Percentiles rank a stretch among this genome's conserved stretches.
Conservation (phyloP, 331 rosid genomes). For the Pyrus hybrid region DNA sequence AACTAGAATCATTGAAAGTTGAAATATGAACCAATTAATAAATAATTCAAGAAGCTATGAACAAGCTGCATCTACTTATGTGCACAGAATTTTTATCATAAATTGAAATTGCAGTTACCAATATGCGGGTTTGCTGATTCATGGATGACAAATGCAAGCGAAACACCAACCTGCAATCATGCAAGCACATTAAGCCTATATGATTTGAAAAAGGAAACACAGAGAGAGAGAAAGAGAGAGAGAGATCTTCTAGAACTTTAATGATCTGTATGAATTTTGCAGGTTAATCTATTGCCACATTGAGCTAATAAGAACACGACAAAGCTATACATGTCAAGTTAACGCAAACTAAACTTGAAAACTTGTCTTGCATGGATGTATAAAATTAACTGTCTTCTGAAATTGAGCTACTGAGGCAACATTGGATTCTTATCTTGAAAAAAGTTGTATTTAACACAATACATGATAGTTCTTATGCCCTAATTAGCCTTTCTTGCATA, state of each 20-base stretch:
- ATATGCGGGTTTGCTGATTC: slow-evolving; percentile 98
- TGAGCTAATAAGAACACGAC: neutral
- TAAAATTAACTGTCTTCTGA: too few relatives aligned
- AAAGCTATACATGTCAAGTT: neutral
- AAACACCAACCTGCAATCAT: slow-evolving; percentile 69
- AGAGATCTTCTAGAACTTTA: neutral
- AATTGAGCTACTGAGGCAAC: too few relatives aligned
- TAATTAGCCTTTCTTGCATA: neutral
- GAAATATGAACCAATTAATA: neutral
- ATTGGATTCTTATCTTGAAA: neutral
- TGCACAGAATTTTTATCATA: neutral
- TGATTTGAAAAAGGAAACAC: neutral
- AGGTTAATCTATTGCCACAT: neutral
- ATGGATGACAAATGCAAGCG: slow-evolving; percentile 94
- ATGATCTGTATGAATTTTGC: neutral
- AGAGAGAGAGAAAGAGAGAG: neutral
- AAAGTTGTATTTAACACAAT: neutral
- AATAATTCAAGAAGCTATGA: neutral
- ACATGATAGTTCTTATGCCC: neutral
- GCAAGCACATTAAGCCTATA: slow-evolving; percentile 12
- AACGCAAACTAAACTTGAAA: neutral
- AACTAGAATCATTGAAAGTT: neutral
- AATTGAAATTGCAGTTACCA: slow-evolving; percentile 47
- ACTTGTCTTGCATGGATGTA: neutral
- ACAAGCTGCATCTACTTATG: neutral